Evolutionary conservation across 179 eudicot species (phyloP).

Genomic region (Carnegiea gigantea): DNA sequence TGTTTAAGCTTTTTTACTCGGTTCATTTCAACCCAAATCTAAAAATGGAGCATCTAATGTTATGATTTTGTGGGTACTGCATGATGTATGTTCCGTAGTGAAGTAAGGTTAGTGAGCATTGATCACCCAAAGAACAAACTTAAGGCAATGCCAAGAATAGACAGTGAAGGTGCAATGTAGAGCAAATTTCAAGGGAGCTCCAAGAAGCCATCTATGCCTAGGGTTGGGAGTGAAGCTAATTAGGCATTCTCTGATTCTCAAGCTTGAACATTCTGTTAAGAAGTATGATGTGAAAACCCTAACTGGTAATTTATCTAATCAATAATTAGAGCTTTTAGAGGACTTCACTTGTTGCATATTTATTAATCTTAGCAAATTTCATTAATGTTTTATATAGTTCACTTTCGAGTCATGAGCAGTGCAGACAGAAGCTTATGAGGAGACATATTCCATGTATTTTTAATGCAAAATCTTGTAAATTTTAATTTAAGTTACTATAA

Average conservation of each 20-base stretch:
- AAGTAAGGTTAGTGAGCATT: conserved; percentile 59
- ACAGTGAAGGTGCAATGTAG: conserved; percentile 83
- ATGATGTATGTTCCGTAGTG: conserved; percentile 87
- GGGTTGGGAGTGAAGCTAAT: conserved; percentile 83
- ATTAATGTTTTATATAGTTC: not conserved
- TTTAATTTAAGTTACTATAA: too few species aligned
- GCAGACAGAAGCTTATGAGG: not conserved
- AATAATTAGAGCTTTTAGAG: too few species aligned
- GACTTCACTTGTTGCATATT: not conserved
- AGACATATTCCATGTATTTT: not conserved
- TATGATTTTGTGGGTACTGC: conserved; percentile 16
- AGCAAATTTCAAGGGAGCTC: conserved; percentile 65
- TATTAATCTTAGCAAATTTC: not conserved
- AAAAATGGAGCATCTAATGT: not conserved
- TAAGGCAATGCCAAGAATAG: conserved; percentile 87
- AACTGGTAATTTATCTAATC: too few species aligned
- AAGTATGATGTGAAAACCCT: too few species aligned
- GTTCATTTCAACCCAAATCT: too few species aligned
- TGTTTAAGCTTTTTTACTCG: too few species aligned
- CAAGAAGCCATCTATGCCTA: conserved; percentile 55
- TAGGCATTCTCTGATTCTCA: conserved; percentile 49
- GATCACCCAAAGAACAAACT: conserved; percentile 80
- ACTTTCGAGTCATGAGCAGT: not conserved
- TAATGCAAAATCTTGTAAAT: not conserved
- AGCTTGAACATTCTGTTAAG: not conserved